Evolutionary conservation across 345 rosid genomes (phyloP), one percentile per base, ranked within the genome.

Genomic region (Firmiana major): DNA sequence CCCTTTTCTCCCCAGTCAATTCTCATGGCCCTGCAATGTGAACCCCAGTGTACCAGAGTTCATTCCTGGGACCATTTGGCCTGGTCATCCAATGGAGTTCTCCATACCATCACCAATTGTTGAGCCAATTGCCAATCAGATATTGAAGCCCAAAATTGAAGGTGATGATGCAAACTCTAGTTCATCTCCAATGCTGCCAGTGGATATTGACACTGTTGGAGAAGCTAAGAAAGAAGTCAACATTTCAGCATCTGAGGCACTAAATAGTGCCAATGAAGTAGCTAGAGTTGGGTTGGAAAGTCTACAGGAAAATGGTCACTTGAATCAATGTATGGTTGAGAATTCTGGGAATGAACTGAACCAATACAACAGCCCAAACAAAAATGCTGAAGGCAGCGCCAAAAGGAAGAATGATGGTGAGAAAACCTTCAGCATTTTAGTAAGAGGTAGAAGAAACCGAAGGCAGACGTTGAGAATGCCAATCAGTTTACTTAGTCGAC

Each of bases 391-490:
- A 73, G 79, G 79, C 71, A 80, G 78, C 63, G 66, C 67, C 73
- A 91, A 82, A 68, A 83, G 72, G 65, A 80, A 87, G 81, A 67
- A 13, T 65, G 92, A 88, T 43, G 84, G 83, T 65, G 99, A 93
- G 84, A 92, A 86, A 85, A 96, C 97, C 31, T 90, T 96, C 84
- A 91, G 97, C 89, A 91, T 96, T 86, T 89, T 91, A 82, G 16
- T 96, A 57, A 90, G 97, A 83, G 97, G 99, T 67, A 93, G 88
- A 83, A 82, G 97, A 84, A 93, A 93, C 83, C 66, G 89, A 80
- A 96, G 91, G 84, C 99, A 93, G 72, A 96, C 92, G 21, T 81
- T 96, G 83, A 90, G 97, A 79, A 90, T 96, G 92, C 99, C 99
- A 7, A 81, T 96, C 58, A 92, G 97, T 85, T 85, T 93, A 81